These are phyloP conservation scores for Malassezia arunalokei DNA, from an alignment of 1,284 basidiomycete genomes.

Conservation along the genomic window DNA sequence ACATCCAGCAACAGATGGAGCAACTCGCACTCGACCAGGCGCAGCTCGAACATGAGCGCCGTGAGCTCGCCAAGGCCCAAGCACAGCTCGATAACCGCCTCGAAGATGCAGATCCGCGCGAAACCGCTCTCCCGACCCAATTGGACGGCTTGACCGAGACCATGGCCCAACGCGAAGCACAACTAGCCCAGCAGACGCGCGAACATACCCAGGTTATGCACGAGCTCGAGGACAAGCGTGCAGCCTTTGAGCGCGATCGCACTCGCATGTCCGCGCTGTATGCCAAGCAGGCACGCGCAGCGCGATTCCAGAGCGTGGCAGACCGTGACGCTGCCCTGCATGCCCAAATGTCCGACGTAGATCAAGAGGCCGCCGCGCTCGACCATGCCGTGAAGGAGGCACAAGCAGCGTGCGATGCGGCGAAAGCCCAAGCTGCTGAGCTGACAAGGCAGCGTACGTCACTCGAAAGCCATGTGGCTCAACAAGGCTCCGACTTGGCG, in stretches of 20 bases:
- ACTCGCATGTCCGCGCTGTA: constrained; percentile 32
- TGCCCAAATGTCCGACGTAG: constrained; percentile 26
- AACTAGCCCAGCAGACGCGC: constrained; percentile 56
- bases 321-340: constrained; percentile 38
- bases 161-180: constrained; percentile 57
- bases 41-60: constrained; percentile 61
- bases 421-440: constrained; percentile 55
- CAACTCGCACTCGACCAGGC: constrained; percentile 59
- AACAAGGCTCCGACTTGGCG: constrained; percentile 48
- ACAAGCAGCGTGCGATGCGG: constrained; percentile 15
- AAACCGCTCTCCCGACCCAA: constrained; percentile 54
- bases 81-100: constrained; percentile 66
- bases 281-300: constrained; percentile 37
- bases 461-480: constrained; percentile 53
- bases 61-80: constrained; percentile 51
- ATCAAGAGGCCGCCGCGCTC: constrained; percentile 17
- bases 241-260: constrained; percentile 26
- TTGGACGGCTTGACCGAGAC: constrained; percentile 55
- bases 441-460: constrained; percentile 53
- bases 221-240: constrained; percentile 30
- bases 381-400: constrained; percentile 19
- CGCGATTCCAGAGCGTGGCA: constrained; percentile 28
- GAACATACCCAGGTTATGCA: constrained; percentile 56
- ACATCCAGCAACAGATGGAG: constrained; percentile 59
- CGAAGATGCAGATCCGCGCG: constrained; percentile 51